A percentile compares a stretch with the other conserved stretches of the same genome.
Conservation (phyloP, 768 basidiomycete genomes). For the Suillus weaverae region DNA sequence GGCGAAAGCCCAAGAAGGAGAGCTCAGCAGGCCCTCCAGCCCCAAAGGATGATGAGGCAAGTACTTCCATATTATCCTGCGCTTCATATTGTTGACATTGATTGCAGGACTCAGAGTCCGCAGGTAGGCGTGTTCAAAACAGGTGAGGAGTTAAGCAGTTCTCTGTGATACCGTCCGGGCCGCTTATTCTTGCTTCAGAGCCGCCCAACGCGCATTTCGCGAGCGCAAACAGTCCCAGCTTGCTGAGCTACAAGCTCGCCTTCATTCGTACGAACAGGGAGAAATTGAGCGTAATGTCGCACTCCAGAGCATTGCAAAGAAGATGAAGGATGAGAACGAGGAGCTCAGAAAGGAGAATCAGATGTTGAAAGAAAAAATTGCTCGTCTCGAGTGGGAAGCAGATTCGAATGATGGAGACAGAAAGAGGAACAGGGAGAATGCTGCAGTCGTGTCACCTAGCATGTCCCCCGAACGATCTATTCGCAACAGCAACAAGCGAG, state of each 20-base stretch:
- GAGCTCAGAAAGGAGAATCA: slow-evolving; percentile 66
- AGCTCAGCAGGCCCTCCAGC: slow-evolving; percentile 21
- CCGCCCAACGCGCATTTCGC: slow-evolving; percentile 86
- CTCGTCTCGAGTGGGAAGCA: slow-evolving; percentile 42
- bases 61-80: slow-evolving; percentile 19
- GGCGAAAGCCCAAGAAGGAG: slow-evolving; percentile 85
- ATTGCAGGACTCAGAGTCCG: slow-evolving; percentile 46
- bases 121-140: slow-evolving; percentile 75
- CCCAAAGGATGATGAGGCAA: slow-evolving; percentile 51
- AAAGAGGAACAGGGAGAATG: slow-evolving; percentile 62
- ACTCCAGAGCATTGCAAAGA: slow-evolving; percentile 79
- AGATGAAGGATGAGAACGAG: slow-evolving; percentile 86
- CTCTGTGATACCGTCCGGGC: not conserved
- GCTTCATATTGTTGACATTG: slow-evolving; percentile 5
- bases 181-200: slow-evolving; percentile 42
- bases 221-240: slow-evolving; percentile 89
- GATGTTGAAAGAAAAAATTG: slow-evolving; percentile 52
- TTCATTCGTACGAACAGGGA: slow-evolving; percentile 86
- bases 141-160: slow-evolving; percentile 42
- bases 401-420: slow-evolving; percentile 40
- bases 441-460: slow-evolving; percentile 34
- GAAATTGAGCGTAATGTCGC: slow-evolving; percentile 87
- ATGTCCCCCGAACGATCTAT: slow-evolving; percentile 24
- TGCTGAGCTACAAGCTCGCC: slow-evolving; percentile 81
- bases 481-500: slow-evolving; percentile 36